Evolutionary conservation across 495 filamentous ascomycete species (phyloP), one percentile per base, ranked within the genome.

Genomic region (Bryoglossum gracile): DNA sequence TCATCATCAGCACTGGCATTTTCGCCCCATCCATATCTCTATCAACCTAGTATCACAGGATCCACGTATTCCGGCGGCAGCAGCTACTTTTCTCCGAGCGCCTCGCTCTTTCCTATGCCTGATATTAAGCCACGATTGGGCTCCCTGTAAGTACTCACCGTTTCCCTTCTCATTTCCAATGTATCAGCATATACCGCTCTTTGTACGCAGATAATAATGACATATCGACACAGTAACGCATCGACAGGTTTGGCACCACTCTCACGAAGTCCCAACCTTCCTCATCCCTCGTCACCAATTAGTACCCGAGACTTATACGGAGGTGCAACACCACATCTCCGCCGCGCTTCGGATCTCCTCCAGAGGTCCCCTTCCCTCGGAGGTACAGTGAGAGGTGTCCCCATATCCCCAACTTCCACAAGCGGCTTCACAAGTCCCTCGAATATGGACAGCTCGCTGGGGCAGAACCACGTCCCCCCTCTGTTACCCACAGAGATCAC

Each of bases 401-500:
- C 72, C 8, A 49, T 78, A 40, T 75, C 75, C 21, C 73, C 74
- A 51, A 70, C 69, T 8, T 69, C 70, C 11, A 72, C 65, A 9
- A 41, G 47, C 26, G 68, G 70, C 53, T 73, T 74, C 51, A 51
- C 51, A 17, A 46, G 44, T 53, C 58, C 53, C 62, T 33, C 45
- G 3, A 53, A 49, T 42, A 58, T 58, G 55, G 55, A 58, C n/a
- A 49, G 33, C 22, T 51, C 54, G 0, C 33, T 52, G 1, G 64
- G 46, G 56, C 62, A 38, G 68, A 71, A 58, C 50, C 50, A 50
- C 61, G 62, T 58, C 60, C 77, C 84, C 3, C 83, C 84, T 18
- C 77, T 87, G 26, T 53, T 68, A 34, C 59, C 76, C 2, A 81
- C 86, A 25, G 70, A 70, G 13, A 57, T 71, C 8, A 66, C 85